Evolutionary conservation across 192 early-diverging fungal species (phyloP), one percentile per base, ranked within the genome.

Genomic region (Podila clonocystis): DNA sequence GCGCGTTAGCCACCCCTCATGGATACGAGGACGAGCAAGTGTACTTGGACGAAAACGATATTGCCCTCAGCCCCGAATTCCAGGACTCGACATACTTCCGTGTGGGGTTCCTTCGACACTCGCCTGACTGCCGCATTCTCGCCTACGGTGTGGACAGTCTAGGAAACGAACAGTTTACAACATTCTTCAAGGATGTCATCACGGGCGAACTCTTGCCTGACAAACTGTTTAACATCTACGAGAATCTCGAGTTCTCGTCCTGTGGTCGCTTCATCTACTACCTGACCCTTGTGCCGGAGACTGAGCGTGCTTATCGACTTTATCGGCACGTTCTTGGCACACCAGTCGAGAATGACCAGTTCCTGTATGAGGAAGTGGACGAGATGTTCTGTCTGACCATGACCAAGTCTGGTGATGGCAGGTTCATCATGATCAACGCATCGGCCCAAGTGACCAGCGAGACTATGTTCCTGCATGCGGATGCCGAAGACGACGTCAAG

Each of bases 351-450:
- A 20, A 24, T 20, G 90, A 90, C 50, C 75, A 72, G 20, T 22
- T 87, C 7, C 33, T 90, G 11, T 90, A 82, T 50, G 84, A 91
- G 31, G 89, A 91, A 58, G 63, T 28, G 22, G 90, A 91, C 72
- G 90, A 91, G 66, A 91, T 89, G 90, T 91, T 85, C 33, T 90
- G 84, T 52, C 49, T 90, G n/a, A 78, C 85, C 13, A 50, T 91
- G 66, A 85, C 86, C 20, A 91, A 91, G 52, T 83, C 87, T 4
- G 83, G 83, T 62, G 74, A 88, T 62, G 84, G 83, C 26, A 74
- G 68, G 66, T 91, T 83, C 68, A 78, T 91, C 49, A 38, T 90
- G 30, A 68, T 91, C 63, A 87, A 85, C 65, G 59, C 86, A 22
- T 62, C 82, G 22, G 89, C 90, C 2, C 89, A 89, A 59, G 73